phyloP scores from a whole-genome alignment of 2,329 filamentous ascomycete species.

The Ambrosiella cleistominuta region DNA sequence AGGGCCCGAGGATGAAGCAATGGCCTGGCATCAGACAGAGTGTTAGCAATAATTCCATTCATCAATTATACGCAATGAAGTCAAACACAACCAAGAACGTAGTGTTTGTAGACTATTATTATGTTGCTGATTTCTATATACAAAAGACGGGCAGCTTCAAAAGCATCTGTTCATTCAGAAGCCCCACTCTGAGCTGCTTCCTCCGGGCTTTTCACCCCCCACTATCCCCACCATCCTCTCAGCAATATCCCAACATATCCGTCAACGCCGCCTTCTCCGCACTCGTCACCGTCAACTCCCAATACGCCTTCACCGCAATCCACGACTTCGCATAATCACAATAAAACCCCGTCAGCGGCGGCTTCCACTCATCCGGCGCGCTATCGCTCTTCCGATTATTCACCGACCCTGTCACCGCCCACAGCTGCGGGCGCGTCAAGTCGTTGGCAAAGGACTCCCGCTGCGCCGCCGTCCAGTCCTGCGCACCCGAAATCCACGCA shows the following conservation, averaged over 20 bases:
- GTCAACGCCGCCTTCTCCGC: constrained; percentile 54
- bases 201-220: background rate
- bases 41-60: too few relatives aligned
- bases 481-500: constrained; percentile 63
- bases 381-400: constrained; percentile 59
- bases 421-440: constrained; percentile 54
- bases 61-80: too few relatives aligned
- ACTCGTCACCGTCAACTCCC: constrained; percentile 47
- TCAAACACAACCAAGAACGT: background rate
- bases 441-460: constrained; percentile 63
- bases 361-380: constrained; percentile 62
- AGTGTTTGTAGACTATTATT: background rate
- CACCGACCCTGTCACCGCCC: constrained; percentile 61
- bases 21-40: too few relatives aligned
- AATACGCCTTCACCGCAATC: constrained; percentile 63
- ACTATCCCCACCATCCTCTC: background rate
- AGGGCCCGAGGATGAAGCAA: too few relatives aligned
- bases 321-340: constrained; percentile 66
- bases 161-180: background rate
- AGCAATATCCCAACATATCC: constrained; percentile 49
- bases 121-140: background rate
- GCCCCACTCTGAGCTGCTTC: background rate
- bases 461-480: constrained; percentile 49
- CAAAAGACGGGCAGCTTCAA: background rate
- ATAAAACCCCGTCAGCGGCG: constrained; percentile 48